Percentiles rank a stretch among this genome's conserved stretches.
Evolutionary conservation across 2,329 filamentous ascomycete genomes (phyloP).

Genomic region (Colletotrichum lini): DNA sequence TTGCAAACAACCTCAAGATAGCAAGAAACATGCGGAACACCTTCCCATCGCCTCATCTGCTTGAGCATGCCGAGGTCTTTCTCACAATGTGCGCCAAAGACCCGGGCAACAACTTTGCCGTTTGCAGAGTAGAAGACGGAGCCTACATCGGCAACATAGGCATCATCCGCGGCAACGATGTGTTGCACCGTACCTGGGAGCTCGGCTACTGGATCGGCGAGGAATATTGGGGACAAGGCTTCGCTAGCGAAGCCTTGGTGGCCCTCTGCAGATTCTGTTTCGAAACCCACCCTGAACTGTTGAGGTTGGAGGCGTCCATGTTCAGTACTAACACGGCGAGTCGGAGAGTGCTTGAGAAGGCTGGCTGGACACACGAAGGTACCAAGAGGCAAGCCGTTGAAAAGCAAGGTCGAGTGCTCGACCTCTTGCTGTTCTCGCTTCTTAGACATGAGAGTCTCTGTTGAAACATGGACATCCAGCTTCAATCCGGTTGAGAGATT

Average conservation of each 20-base stretch:
- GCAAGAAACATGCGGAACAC: constrained; percentile 35
- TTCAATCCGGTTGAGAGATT: background rate
- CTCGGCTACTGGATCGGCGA: constrained; percentile 65
- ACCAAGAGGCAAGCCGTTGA: constrained; percentile 55
- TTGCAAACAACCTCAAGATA: constrained; percentile 36
- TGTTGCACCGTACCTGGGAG: constrained; percentile 61
- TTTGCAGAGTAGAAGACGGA: constrained; percentile 52
- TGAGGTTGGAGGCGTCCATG: constrained; percentile 58
- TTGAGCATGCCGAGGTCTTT: constrained; percentile 49
- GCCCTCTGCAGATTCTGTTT: constrained; percentile 62
- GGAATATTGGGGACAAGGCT: constrained; percentile 61
- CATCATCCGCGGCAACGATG: constrained; percentile 53
- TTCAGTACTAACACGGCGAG: constrained; percentile 60
- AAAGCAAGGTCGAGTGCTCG: constrained; percentile 59
- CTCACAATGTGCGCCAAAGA: constrained; percentile 42
- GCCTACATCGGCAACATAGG: constrained; percentile 59
- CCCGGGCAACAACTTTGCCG: constrained; percentile 51
- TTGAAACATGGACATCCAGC: constrained; percentile 2
- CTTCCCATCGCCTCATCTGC: constrained; percentile 46
- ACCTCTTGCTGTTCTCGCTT: constrained; percentile 56
- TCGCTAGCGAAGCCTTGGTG: constrained; percentile 56
- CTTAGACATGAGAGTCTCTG: constrained; percentile 51
- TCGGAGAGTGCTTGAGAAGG: constrained; percentile 57
- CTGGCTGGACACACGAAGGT: constrained; percentile 62
- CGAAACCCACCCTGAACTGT: constrained; percentile 54